Percentiles rank a stretch among this genome's conserved stretches.
phyloP scores from a whole-genome alignment of 257 asterid species.

The Przewalskia tangutica region DNA sequence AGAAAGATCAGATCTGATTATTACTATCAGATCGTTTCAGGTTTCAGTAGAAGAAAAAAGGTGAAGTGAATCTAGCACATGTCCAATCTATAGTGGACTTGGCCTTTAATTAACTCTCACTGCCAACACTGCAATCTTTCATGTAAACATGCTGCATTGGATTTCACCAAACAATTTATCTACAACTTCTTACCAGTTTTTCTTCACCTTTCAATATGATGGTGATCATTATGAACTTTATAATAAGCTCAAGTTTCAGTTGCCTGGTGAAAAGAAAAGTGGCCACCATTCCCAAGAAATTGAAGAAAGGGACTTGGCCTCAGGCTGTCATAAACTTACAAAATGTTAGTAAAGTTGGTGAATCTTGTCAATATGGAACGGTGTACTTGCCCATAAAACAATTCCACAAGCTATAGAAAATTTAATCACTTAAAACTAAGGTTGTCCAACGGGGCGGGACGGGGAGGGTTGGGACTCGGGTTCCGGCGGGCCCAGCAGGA shows the following conservation, averaged over 20 bases:
- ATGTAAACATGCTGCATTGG: neutral
- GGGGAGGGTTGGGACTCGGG: too few relatives aligned
- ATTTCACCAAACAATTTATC: neutral
- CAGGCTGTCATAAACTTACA: neutral
- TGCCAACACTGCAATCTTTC: neutral
- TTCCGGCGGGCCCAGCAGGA: too few relatives aligned
- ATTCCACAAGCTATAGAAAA: neutral
- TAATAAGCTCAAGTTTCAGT: neutral
- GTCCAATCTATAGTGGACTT: neutral
- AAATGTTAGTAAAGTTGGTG: neutral
- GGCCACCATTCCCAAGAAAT: neutral
- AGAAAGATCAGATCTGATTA: neutral
- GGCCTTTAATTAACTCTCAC: neutral
- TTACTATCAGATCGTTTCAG: neutral
- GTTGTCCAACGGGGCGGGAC: too few relatives aligned
- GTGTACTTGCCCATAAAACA: neutral
- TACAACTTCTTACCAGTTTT: neutral
- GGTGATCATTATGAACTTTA: neutral
- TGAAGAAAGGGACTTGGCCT: neutral
- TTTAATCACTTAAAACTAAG: neutral
- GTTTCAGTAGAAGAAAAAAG: neutral
- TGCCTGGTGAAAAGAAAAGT: neutral
- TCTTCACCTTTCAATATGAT: neutral
- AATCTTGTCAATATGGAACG: neutral
- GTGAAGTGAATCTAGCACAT: slow-evolving; percentile 6